Evolutionary conservation across 345 rosid species (phyloP), one percentile per base, ranked within the genome.

Genomic region (Eucalyptus dawsonii): DNA sequence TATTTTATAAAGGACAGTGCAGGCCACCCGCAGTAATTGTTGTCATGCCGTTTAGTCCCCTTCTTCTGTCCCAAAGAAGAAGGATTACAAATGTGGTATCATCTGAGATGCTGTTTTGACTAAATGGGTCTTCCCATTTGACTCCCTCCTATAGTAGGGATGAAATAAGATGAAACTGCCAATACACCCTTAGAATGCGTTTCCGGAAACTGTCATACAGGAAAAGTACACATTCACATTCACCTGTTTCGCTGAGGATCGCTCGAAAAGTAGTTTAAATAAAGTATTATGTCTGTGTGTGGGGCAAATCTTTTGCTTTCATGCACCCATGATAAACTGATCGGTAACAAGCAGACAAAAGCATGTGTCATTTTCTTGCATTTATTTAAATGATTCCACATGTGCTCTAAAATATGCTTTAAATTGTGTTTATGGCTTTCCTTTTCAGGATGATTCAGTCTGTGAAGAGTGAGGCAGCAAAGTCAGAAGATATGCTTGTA

Each of bases 361-460:
- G 47, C 47, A 21, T 8, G 9, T 31, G 50, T 34, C 69, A 27
- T 42, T 54, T 37, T 53, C 29, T 76, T 40, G 85, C 27, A 24
- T 5, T 50, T 56, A 81, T 76, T 9, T 89, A 11, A 62, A 86
- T 50, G 29, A 56, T 86, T 60, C 87, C 87, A 54, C 86, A 62
- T 40, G n/a, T 90, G 76, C 49, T 81, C 88, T 67, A 44, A 80
- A 11, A 80, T 31, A 42, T 14, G 44, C 62, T 49, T 56, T 50
- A 80, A 31, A 87, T 29, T 50, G 49, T 50, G 54, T 56, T 83
- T 24, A 15, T 29, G 58, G 83, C 85, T 50, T 40, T 87, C 69
- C 50, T 92, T 89, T 92, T 17, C 96, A 97, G 99, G 93, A 95
- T 97, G 98, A 95, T 96, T 92, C 93, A 94, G 88, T 94, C 99